These are phyloP conservation scores for Micractinium sp. DNA, from an alignment of 139 green algal species.

Conservation along the genomic window DNA sequence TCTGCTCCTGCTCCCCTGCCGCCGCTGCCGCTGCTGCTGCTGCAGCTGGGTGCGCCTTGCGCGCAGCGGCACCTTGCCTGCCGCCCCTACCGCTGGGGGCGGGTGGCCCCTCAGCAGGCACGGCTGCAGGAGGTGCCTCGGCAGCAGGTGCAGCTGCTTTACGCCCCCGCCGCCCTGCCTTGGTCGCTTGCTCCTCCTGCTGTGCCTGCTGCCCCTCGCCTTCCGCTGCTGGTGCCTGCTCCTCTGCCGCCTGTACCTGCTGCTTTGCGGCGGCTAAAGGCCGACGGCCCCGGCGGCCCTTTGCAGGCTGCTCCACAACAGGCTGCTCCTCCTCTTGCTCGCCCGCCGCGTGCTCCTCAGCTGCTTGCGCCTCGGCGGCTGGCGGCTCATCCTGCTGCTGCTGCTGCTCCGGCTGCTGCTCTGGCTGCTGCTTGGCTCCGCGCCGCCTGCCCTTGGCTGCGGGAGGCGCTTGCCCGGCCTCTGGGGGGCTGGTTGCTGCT, in stretches of 20 bases:
- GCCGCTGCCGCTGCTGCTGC: not conserved
- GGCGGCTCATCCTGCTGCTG: not conserved
- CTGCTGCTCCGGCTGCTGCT: not conserved
- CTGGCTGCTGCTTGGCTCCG: not conserved
- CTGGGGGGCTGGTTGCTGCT: not conserved
- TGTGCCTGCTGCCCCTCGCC: not conserved
- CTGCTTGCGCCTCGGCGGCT: not conserved
- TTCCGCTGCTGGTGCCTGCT: not conserved
- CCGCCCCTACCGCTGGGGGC: not conserved
- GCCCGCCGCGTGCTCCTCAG: not conserved
- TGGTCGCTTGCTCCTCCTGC: not conserved
- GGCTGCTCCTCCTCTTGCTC: not conserved
- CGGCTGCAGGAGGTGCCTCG: not conserved
- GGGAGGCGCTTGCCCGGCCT: not conserved
- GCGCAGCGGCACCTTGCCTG: not conserved
- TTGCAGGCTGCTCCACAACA: not conserved
- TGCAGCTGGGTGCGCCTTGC: not conserved
- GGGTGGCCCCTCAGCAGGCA: not conserved
- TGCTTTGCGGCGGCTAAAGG: not conserved
- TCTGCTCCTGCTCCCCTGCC: not conserved
- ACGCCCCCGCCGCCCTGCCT: not conserved
- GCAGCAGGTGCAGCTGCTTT: not conserved
- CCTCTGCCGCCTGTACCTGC: not conserved
- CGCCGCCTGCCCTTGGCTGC: not conserved
- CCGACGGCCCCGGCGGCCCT: not conserved